Percentiles rank a stretch among this genome's conserved stretches.
phyloP scores from a whole-genome alignment of 768 basidiomycete genomes.

The Auricularia cornea region DNA sequence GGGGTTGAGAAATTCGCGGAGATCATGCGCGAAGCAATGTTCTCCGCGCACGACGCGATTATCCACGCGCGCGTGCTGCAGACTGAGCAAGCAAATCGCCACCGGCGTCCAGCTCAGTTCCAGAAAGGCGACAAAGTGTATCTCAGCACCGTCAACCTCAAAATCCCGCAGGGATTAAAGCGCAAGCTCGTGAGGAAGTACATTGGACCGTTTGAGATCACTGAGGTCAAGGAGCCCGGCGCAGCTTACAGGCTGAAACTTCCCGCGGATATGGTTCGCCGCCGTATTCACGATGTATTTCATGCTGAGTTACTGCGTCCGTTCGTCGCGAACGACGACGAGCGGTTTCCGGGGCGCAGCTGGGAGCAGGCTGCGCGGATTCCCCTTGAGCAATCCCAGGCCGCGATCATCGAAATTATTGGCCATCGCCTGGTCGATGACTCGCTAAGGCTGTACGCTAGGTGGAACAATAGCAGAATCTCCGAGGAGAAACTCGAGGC shows the following conservation, averaged over 20 bases:
- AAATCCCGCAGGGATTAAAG: slow-evolving; percentile 24
- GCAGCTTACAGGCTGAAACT: slow-evolving; percentile 18
- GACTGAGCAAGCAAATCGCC: neutral
- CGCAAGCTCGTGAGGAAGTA: slow-evolving; percentile 29
- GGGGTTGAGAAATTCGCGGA: slow-evolving; percentile 5
- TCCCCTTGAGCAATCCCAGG: no score
- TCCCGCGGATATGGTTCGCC: slow-evolving; percentile 14
- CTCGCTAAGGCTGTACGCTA: no score
- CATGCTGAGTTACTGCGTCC: slow-evolving; percentile 25
- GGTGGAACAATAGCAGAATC: no score
- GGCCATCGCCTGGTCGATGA: no score
- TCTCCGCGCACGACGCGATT: slow-evolving; percentile 7
- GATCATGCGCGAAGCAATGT: slow-evolving; percentile 5
- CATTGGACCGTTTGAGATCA: slow-evolving; percentile 31
- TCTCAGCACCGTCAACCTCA: slow-evolving; percentile 30
- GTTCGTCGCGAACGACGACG: slow-evolving; percentile 28
- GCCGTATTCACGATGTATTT: slow-evolving; percentile 21
- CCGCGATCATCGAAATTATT: no score
- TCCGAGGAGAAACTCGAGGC: neutral
- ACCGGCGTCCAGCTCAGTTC: slow-evolving; percentile 12
- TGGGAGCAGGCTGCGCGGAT: neutral
- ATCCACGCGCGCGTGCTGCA: neutral
- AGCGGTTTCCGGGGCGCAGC: slow-evolving; percentile 26
- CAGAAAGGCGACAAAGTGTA: slow-evolving; percentile 24
- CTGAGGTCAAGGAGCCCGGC: slow-evolving; percentile 7